phyloP scores from a whole-genome alignment of 2,329 filamentous ascomycete species.

The Neurospora crassa region DNA sequence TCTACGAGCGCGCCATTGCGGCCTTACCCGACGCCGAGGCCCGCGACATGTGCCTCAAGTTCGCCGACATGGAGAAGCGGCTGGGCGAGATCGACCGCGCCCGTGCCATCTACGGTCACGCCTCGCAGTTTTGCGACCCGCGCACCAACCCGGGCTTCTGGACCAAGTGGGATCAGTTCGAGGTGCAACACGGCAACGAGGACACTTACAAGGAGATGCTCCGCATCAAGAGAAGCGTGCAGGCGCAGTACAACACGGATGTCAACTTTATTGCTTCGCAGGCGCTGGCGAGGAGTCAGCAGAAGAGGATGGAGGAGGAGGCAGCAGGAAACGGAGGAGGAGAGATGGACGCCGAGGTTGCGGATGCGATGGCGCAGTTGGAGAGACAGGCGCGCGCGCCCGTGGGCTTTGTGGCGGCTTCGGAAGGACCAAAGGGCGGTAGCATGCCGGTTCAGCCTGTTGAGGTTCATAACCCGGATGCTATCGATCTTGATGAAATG shows the following conservation, averaged over 20 bases:
- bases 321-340: slow-evolving; percentile 26
- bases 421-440: slow-evolving; percentile 54
- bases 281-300: slow-evolving; percentile 73
- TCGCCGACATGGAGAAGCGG: slow-evolving; percentile 58
- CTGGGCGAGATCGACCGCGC: slow-evolving; percentile 71
- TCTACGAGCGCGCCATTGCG: slow-evolving; percentile 92
- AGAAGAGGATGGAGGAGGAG: slow-evolving; percentile 35
- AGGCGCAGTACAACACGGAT: slow-evolving; percentile 97
- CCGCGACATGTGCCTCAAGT: slow-evolving; percentile 97
- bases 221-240: slow-evolving; percentile 91
- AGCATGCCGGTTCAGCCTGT: slow-evolving; percentile 38
- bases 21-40: slow-evolving; percentile 90
- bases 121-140: slow-evolving; percentile 94
- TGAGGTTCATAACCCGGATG: slow-evolving; percentile 66
- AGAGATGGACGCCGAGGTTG: slow-evolving; percentile 38
- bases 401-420: slow-evolving; percentile 83
- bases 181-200: slow-evolving; percentile 96
- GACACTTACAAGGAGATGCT: slow-evolving; percentile 99
- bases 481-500: slow-evolving; percentile 69
- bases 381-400: slow-evolving; percentile 85
- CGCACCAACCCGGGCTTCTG: slow-evolving; percentile 85
- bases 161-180: slow-evolving; percentile 94
- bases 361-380: slow-evolving; percentile 81
- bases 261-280: slow-evolving; percentile 98
- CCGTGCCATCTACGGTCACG: slow-evolving; percentile 90